These are phyloP conservation scores for Arthromyces matolae DNA, from an alignment of 768 basidiomycete species.

Conservation along the genomic window DNA sequence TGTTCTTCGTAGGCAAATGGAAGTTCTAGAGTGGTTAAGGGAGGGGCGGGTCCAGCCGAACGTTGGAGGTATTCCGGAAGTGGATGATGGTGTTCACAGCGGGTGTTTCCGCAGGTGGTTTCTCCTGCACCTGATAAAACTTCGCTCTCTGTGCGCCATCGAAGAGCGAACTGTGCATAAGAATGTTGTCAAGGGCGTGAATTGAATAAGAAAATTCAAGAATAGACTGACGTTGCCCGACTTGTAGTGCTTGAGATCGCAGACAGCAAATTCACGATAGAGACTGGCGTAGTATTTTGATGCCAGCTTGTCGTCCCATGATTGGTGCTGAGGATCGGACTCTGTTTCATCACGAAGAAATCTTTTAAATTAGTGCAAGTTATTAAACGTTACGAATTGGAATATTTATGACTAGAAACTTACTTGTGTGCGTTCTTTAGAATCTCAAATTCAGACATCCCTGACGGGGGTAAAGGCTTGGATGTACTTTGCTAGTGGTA, in stretches of 20 bases:
- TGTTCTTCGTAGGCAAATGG: constrained; percentile 88
- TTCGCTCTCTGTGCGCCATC: constrained; percentile 92
- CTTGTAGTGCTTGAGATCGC: constrained; percentile 95
- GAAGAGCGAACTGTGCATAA: constrained; percentile 66
- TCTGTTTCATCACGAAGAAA: constrained; percentile 73
- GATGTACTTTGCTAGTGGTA: constrained; percentile 32
- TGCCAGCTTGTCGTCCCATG: constrained; percentile 87
- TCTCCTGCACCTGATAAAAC: constrained; percentile 85
- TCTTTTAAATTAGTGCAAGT: constrained; percentile 44
- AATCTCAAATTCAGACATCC: constrained; percentile 69
- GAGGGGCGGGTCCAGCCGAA: constrained; percentile 20
- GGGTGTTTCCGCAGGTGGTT: constrained; percentile 83
- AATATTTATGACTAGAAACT: constrained; percentile 9
- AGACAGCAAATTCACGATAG: constrained; percentile 89
- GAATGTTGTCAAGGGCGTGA: not conserved
- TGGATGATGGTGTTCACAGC: constrained; percentile 64
- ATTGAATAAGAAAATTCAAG: not conserved
- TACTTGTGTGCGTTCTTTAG: constrained; percentile 71
- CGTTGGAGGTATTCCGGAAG: constrained; percentile 19
- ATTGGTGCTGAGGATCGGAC: constrained; percentile 26
- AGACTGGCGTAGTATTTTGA: constrained; percentile 84
- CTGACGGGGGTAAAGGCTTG: constrained; percentile 24
- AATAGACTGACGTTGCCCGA: constrained; percentile 66
- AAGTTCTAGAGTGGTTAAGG: constrained; percentile 76
- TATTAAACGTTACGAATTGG: constrained; percentile 6